Evolutionary conservation across 2,329 filamentous ascomycete genomes (phyloP).

Genomic region (Colletotrichum endophyticum): DNA sequence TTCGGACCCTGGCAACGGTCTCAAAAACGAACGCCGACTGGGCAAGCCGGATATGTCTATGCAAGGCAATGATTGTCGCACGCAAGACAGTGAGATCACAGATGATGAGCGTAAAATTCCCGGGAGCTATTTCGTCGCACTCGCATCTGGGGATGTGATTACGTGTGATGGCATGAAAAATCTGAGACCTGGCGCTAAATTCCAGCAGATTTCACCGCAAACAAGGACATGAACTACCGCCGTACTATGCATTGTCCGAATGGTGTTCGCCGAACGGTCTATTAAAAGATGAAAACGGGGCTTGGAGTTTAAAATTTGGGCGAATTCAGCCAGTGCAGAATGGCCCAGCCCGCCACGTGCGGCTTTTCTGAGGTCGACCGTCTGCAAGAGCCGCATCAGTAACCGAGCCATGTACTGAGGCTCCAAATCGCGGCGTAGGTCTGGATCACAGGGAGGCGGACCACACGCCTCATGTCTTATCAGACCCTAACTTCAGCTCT

Average conservation of each 20-base stretch:
- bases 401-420: background rate
- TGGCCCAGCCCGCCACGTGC: background rate
- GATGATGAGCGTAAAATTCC: background rate
- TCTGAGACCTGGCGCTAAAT: background rate
- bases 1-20: background rate
- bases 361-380: background rate
- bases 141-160: background rate
- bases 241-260: background rate
- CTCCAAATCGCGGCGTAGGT: background rate
- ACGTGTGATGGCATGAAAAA: background rate
- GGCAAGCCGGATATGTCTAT: background rate
- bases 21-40: background rate
- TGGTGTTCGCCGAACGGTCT: background rate
- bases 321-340: background rate
- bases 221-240: background rate
- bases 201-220: background rate
- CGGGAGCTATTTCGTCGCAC: background rate
- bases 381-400: background rate
- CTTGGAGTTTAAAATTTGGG: background rate
- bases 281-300: background rate
- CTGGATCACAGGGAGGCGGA: background rate
- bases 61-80: background rate
- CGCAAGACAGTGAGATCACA: background rate
- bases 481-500: background rate
- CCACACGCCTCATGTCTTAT: background rate